A percentile compares a stretch with the other conserved stretches of the same genome.
phyloP scores from a whole-genome alignment of 306 rosid species.

The Psophocarpus tetragonolobus region DNA sequence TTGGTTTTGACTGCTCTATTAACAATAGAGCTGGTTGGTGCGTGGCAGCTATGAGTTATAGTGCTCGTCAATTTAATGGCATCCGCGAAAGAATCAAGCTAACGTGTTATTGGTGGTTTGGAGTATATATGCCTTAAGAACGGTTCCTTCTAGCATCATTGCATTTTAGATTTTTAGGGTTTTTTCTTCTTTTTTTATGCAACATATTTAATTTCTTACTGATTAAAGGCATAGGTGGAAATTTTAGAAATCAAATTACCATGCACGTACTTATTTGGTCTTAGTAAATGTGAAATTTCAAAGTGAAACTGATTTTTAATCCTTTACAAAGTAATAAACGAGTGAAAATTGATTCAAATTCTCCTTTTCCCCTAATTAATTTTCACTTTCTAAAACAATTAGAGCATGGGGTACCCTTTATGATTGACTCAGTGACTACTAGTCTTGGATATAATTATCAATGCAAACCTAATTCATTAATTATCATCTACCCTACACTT shows the following conservation, averaged over 20 bases:
- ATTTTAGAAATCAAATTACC: not conserved
- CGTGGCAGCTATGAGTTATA: not conserved
- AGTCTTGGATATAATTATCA: not conserved
- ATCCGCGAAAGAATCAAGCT: not conserved
- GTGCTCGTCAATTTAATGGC: not conserved
- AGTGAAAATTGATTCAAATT: not conserved
- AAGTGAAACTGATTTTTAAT: not conserved
- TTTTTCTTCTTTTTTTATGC: too few species aligned
- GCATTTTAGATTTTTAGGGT: not conserved
- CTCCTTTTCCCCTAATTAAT: not conserved
- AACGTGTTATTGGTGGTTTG: not conserved
- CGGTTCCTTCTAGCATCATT: not conserved
- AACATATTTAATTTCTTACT: not conserved
- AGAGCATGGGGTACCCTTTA: not conserved
- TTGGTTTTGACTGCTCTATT: too few species aligned
- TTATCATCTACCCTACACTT: slow-evolving; percentile 1
- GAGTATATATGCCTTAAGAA: not conserved
- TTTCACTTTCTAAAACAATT: not conserved
- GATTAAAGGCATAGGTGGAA: not conserved
- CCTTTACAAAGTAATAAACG: not conserved
- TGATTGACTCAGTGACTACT: not conserved
- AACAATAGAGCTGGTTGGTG: not conserved
- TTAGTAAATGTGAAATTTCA: too few species aligned
- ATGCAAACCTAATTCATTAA: slow-evolving; percentile 6
- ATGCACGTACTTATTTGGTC: too few species aligned